Evolutionary conservation across 768 basidiomycete species (phyloP), one percentile per base, ranked within the genome.

Genomic region (Pleurotus cornucopiae): DNA sequence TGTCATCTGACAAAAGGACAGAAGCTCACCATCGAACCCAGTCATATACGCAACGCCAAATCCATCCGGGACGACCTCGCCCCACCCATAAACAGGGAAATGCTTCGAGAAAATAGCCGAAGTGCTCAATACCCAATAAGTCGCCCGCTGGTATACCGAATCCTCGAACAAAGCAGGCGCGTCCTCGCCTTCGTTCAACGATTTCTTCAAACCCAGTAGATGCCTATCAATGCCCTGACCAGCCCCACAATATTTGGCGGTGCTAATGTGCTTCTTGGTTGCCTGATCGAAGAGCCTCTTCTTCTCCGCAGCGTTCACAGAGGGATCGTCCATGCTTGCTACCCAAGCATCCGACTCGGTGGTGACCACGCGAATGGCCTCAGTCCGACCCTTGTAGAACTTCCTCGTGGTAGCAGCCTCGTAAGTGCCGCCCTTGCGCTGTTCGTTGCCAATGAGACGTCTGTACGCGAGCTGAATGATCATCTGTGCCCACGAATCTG

Each of bases 11-110:
- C 30, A 38, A 21, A 25, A 12, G 18, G 6, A 47, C n/a, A 25
- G 38, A 21, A 9, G 67, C 81, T 54, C 56, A 87, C 88, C 85
- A 60, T 90, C 83, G 63, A 83, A 88, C 39, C 91, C 90, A n/a
- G 94, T 94, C 82, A 93, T 86, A 66, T 98, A 98, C 11, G 93
- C 89, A 26, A 98, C 88, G 30, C 95, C 95, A 66, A 95, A 98
- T 1, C 95, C 95, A 61, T 97, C 87, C 1, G 91, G 86, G 21
- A 96, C 92, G 45, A 98, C 90, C 79, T 93, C 91, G 48, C 95
- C 95, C 95, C 95, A 98, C 12, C 94, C 94, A 69, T 97, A 94
- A 18, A 79, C 84, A 38, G 77, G 80, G 64, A 98, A 85, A 68
- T 90, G 87, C 58, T 85, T 86, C n/a, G 89, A 91, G 63, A 88